Conservation (phyloP, 306 rosid species). For the Cicer pinnatifidum region DNA sequence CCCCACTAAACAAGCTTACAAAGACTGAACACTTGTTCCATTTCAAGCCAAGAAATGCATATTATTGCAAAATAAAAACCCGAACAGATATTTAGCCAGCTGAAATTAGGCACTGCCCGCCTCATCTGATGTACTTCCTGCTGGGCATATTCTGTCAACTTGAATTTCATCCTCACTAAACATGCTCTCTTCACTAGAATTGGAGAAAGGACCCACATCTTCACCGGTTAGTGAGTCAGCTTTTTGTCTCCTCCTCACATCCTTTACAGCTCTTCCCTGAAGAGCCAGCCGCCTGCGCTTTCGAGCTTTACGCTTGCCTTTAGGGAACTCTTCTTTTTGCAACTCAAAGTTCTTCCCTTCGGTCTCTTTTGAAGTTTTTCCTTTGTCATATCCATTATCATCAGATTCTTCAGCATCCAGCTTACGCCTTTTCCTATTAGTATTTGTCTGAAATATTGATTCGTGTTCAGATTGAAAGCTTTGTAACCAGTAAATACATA, state of each 20-base stretch:
- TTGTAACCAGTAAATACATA: constrained; percentile 25
- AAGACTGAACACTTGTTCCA: neutral
- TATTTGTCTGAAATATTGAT: constrained; percentile 71
- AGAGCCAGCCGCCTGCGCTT: constrained; percentile 90
- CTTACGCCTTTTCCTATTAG: constrained; percentile 84
- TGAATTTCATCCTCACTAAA: constrained; percentile 79
- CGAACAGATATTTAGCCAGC: constrained; percentile 10
- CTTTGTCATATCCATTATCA: constrained; percentile 73
- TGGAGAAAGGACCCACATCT: constrained; percentile 66
- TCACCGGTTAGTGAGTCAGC: constrained; percentile 61
- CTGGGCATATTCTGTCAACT: constrained; percentile 58
- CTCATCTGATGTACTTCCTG: constrained; percentile 81
- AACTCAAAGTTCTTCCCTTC: constrained; percentile 82
- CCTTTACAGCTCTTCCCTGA: constrained; percentile 88
- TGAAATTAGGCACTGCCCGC: constrained; percentile 53
- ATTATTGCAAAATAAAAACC: constrained; percentile 33
- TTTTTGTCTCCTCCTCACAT: constrained; percentile 75
- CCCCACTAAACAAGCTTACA: constrained; percentile 30
- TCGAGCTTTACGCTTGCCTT: constrained; percentile 93
- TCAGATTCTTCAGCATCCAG: constrained; percentile 86
- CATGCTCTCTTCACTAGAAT: constrained; percentile 80
- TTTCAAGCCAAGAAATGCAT: constrained; percentile 35
- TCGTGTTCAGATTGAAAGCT: constrained; percentile 38
- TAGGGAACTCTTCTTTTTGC: constrained; percentile 85
- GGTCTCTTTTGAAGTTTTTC: constrained; percentile 56